phyloP scores from a whole-genome alignment of 768 basidiomycete species.

The Russula foetens region DNA sequence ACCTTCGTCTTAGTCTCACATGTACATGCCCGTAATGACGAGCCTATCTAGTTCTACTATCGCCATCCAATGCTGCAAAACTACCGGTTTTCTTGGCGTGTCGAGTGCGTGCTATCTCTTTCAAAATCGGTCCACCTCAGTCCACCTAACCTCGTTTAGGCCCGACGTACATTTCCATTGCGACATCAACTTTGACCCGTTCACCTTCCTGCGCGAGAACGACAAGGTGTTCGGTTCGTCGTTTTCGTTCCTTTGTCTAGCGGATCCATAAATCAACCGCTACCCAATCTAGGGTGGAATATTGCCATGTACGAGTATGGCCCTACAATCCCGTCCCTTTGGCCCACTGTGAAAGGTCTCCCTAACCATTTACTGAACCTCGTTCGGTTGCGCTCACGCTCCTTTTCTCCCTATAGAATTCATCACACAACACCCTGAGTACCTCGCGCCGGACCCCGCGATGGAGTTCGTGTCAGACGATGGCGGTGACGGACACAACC shows the following conservation, averaged over 20 bases:
- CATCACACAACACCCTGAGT: conserved; percentile 50
- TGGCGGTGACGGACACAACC: conserved; percentile 62
- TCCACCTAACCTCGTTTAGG: conserved; percentile 28
- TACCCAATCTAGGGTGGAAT: conserved; percentile 66
- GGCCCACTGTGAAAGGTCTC: conserved; percentile 62
- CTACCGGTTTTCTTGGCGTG: conserved; percentile 85
- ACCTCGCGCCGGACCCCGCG: conserved; percentile 55
- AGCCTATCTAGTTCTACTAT: conserved; percentile 61
- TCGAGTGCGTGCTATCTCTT: conserved; percentile 60
- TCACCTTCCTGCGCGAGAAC: conserved; percentile 69
- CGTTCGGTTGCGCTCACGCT: conserved; percentile 16
- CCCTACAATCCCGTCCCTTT: conserved; percentile 73
- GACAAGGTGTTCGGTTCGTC: conserved; percentile 71
- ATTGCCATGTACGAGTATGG: conserved; percentile 72
- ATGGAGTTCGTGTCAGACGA: conserved; percentile 70
- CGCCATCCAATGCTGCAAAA: conserved; percentile 65
- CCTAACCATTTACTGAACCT: no score
- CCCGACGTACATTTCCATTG: conserved; percentile 79
- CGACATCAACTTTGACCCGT: conserved; percentile 56
- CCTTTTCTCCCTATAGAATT: conserved; percentile 42
- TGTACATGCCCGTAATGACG: neutral
- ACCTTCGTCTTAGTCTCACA: neutral
- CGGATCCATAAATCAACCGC: neutral
- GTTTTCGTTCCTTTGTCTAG: neutral
- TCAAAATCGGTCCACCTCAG: neutral